Evolutionary conservation across 2,329 filamentous ascomycete genomes (phyloP).

Genomic region (Chrysosporium keratinophilum): DNA sequence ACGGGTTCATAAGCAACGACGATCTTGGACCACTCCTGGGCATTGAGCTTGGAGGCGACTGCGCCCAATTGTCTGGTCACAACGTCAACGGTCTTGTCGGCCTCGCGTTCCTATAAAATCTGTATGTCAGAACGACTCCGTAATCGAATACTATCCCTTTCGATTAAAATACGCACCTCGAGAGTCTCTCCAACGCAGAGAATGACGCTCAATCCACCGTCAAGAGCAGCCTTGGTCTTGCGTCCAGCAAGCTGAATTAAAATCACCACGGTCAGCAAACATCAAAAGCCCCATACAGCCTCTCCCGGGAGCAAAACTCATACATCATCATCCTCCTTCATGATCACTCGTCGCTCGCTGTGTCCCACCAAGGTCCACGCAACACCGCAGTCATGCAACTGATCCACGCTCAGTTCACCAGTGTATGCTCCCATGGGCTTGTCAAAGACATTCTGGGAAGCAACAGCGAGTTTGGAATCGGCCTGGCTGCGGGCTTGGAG

Average conservation of each 20-base stretch:
- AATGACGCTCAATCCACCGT: constrained; percentile 80
- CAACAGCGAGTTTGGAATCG: constrained; percentile 66
- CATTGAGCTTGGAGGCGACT: constrained; percentile 54
- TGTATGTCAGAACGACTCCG: constrained; percentile 2
- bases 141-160: constrained; percentile 2
- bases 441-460: constrained; percentile 95
- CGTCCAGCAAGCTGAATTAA: constrained; percentile 57
- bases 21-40: constrained; percentile 83
- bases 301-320: constrained; percentile 13
- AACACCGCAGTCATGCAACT: constrained; percentile 81
- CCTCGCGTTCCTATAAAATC: constrained; percentile 60
- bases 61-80: constrained; percentile 70
- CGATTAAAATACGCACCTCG: constrained; percentile 41
- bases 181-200: constrained; percentile 96
- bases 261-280: constrained; percentile 8
- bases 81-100: constrained; percentile 65
- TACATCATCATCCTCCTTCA: constrained; percentile 69
- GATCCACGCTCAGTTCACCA: constrained; percentile 84
- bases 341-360: constrained; percentile 84
- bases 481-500: constrained; percentile 71
- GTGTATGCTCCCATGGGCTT: constrained; percentile 96
- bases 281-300: not conserved
- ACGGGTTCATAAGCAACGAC: constrained; percentile 98
- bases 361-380: constrained; percentile 88
- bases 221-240: constrained; percentile 89